Conservation (phyloP, 2,329 filamentous ascomycete genomes). For the Sodiomyces alkalinus region DNA sequence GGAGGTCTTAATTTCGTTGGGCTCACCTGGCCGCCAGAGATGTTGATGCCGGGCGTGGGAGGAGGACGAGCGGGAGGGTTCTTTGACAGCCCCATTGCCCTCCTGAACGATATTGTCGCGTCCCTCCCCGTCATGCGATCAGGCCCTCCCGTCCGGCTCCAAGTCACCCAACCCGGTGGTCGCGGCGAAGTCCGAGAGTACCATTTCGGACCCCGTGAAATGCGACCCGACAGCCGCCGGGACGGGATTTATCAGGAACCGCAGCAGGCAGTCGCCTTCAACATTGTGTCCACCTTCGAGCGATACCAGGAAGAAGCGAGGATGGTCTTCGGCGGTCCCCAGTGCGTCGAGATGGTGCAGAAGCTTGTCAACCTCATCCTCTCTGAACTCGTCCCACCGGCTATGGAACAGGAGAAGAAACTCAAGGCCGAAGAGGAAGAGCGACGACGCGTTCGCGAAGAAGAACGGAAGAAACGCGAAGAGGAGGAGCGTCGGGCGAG, state of each 20-base stretch:
- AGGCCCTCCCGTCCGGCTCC: slow-evolving; percentile 41
- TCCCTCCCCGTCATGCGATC: slow-evolving; percentile 32
- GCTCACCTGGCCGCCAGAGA: slow-evolving; percentile 27
- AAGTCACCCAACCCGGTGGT: slow-evolving; percentile 34
- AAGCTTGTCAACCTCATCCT: slow-evolving; percentile 56
- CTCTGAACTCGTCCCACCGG: slow-evolving; percentile 63
- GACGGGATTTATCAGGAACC: slow-evolving; percentile 40
- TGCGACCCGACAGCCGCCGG: slow-evolving; percentile 31
- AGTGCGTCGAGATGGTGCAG: slow-evolving; percentile 49
- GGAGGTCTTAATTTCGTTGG: slow-evolving; percentile 36
- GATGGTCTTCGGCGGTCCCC: slow-evolving; percentile 60
- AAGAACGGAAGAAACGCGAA: slow-evolving; percentile 45
- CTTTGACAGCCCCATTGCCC: slow-evolving; percentile 34
- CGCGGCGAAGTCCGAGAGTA: slow-evolving; percentile 37
- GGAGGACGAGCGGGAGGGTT: slow-evolving; percentile 13
- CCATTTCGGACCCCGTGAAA: slow-evolving; percentile 24
- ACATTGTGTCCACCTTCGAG: slow-evolving; percentile 42
- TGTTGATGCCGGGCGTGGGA: slow-evolving; percentile 22
- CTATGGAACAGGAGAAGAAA: slow-evolving; percentile 67
- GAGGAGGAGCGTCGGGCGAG: slow-evolving; percentile 50
- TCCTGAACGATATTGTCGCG: slow-evolving; percentile 41
- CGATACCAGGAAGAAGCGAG: slow-evolving; percentile 86
- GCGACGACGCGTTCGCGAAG: slow-evolving; percentile 31
- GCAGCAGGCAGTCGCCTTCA: slow-evolving; percentile 62
- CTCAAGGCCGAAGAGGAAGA: slow-evolving; percentile 44